These are phyloP conservation scores for Aureobasidium melanogenum DNA, from an alignment of 2,329 filamentous ascomycete species.

Conservation along the genomic window DNA sequence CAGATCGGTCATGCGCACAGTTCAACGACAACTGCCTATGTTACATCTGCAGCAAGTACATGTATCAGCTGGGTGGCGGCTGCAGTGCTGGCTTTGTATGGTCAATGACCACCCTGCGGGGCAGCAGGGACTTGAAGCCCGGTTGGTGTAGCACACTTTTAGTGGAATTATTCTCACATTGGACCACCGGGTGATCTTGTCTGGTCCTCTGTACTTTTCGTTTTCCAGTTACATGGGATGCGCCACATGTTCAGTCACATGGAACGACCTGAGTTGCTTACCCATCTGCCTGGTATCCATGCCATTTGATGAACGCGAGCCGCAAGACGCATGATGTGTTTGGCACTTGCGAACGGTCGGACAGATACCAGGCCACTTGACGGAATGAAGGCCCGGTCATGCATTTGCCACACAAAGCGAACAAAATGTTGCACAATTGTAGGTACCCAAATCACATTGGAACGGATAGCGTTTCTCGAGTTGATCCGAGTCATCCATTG, in stretches of 20 bases:
- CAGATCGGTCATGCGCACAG: neutral
- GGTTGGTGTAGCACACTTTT: neutral
- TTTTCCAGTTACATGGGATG: neutral
- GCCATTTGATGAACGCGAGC: too few relatives aligned
- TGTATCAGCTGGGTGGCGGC: neutral
- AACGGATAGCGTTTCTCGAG: neutral
- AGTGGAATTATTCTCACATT: neutral
- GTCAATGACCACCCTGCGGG: neutral
- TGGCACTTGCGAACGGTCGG: neutral
- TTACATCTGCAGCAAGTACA: neutral
- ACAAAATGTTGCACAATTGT: neutral
- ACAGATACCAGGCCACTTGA: neutral
- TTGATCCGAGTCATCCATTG: neutral
- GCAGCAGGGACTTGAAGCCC: neutral
- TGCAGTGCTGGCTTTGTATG: neutral
- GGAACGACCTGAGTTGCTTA: too few relatives aligned
- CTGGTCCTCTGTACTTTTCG: neutral
- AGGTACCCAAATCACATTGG: neutral
- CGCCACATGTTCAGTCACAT: too few relatives aligned
- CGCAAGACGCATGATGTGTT: too few relatives aligned
- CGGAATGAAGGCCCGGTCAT: neutral
- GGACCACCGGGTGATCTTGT: neutral
- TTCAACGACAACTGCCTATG: neutral
- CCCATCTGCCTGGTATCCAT: too few relatives aligned
- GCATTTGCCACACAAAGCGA: neutral